Evolutionary conservation across 257 asterid genomes (phyloP), one percentile per base, ranked within the genome.

Genomic region (Nicotiana noctiflora): DNA sequence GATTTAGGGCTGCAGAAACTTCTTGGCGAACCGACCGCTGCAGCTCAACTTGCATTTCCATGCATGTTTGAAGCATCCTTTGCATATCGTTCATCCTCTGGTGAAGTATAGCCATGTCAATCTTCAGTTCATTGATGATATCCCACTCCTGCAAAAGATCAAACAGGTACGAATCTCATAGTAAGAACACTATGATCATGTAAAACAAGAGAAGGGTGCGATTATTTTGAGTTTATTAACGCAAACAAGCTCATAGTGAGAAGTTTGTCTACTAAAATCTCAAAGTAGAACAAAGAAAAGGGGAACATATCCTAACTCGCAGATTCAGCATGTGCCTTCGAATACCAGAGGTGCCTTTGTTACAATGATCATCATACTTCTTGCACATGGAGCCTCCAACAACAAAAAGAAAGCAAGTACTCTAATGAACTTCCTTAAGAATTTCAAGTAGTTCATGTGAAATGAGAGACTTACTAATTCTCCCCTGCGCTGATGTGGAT

Each of bases 11-110:
- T 7, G 98, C 97, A 56, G 96, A 90, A 84, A 93, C 92, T 81
- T 93, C 98, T 84, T 93, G 96, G 29, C 86, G 89, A 34, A 94
- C 86, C 0, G 92, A 88, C 4, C 92, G 90, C 80, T 91, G 98
- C 87, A 93, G 83, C 83, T 94, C 97, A 31, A 91, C 82, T 78
- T 94, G 98, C 93, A 94, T 91, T 68, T 91, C 96, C 96, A 91
- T 89, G 95, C 94, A 95, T 21, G 96, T 84, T 88, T 93, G 97
- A 51, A 95, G 90, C 96, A 89, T 90, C 76, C 86, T 90, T 84
- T 95, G 97, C 97, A 95, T 89, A 66, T 84, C 83, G 67, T 87
- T 85, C 98, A 95, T 91, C 86, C 90, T 87, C 81, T 90, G 93
- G 25, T 89, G 93, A 87, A 95, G 98, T 89, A 91, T 84, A 40